Base-by-base conservation (phyloP, 495 filamentous ascomycete species). In the Daldinia childiae region DNA sequence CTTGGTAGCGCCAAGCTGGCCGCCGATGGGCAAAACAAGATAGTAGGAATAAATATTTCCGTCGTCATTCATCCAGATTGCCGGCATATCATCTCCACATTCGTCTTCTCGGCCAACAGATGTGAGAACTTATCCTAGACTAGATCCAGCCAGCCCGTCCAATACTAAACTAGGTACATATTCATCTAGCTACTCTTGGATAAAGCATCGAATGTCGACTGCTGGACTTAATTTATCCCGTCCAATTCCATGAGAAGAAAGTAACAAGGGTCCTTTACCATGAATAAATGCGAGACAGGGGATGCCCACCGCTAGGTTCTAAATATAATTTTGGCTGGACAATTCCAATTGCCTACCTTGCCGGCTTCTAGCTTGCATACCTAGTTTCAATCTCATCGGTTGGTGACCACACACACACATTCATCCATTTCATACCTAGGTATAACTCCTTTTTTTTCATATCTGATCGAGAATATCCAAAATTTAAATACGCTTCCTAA, bases 401-500 rank as follows among this genome's bases (percentile, higher is more conserved):
- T 32, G 29, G 29, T 7, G 29, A 32, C 29, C 1, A 4, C 29
- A 32, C 4, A 32, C 29, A 27, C 26, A 30, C 8, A 17, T 19
- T 3, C n/a, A 45, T 45, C n/a, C 7, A 45, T 45, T 45, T 19
- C 17, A 3, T 36, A n/a, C n/a, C n/a, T n/a, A 62, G 11, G 48
- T 43, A 12, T 9, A n/a, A 30, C 3, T 30, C 21, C 21, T 45
- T 56, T 64, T n/a, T 17, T 30, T 17, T 30, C 50, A 24, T 38
- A 34, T 6, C n/a, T 48, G 7, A 24, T 30, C 14, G 12, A 11
- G 26, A 36, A 26, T 11, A 9, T 24, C 43, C 24, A 3, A n/a
- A 6, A 4, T 51, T 55, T 52, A 72, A 32, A 57, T 74, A 41
- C 80, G 68, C 75, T 62, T 77, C 75, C 82, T 72, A 74, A 89